These are phyloP conservation scores for Ophiocordyceps camponoti-leonardi DNA, from an alignment of 2,329 filamentous ascomycete genomes.

Conservation along the genomic window DNA sequence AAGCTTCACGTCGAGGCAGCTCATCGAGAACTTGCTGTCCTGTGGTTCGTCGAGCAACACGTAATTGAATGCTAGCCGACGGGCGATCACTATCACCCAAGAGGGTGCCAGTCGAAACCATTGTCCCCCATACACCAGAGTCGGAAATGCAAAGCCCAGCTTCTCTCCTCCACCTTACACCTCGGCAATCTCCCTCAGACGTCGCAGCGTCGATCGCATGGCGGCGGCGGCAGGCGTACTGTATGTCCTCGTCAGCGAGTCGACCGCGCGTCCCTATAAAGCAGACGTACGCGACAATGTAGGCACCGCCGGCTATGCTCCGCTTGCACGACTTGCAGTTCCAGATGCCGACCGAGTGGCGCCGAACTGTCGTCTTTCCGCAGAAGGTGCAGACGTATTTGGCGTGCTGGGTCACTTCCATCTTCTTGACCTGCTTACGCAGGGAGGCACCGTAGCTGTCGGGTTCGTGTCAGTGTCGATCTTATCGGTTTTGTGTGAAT, in stretches of 20 bases:
- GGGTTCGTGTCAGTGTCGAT: background rate
- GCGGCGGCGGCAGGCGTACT: conserved; percentile 87
- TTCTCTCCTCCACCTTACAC: conserved; percentile 40
- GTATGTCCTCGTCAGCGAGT: conserved; percentile 4
- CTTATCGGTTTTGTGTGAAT: background rate
- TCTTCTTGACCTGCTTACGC: conserved; percentile 95
- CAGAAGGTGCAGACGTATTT: conserved; percentile 97
- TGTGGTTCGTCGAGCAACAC: background rate
- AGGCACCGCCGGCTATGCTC: conserved; percentile 60
- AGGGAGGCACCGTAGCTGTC: conserved; percentile 93
- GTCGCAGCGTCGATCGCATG: conserved; percentile 89
- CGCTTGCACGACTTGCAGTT: conserved; percentile 92
- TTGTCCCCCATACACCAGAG: conserved; percentile 26
- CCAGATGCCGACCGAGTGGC: conserved; percentile 89
- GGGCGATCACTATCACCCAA: conserved; percentile 20
- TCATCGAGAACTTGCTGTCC: background rate
- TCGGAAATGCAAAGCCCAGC: conserved; percentile 27
- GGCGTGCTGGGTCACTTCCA: conserved; percentile 98
- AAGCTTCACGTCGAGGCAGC: background rate
- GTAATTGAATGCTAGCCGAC: conserved; percentile 24
- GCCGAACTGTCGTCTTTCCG: conserved; percentile 89
- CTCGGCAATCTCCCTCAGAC: conserved; percentile 94
- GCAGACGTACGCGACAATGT: conserved; percentile 79
- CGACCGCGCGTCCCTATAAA: background rate
- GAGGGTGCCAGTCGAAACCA: conserved; percentile 23